Percentiles rank a stretch among this genome's conserved stretches.
Evolutionary conservation across 2,329 filamentous ascomycete genomes (phyloP).

Genomic region (Cladosporium sp.): DNA sequence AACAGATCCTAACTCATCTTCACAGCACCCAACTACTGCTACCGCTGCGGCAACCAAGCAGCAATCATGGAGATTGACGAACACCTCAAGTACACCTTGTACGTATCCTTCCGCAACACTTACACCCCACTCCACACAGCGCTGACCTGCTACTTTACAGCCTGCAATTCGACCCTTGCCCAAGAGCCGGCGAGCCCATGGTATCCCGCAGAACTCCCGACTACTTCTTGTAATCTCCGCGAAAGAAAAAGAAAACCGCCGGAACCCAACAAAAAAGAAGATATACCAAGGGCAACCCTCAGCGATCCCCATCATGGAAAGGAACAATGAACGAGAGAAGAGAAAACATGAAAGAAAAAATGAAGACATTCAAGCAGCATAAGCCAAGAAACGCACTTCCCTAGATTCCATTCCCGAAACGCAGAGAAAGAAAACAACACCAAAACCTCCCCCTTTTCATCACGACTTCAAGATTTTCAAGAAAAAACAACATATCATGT

Average conservation of each 20-base stretch:
- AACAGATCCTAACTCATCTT: slow-evolving; percentile 25
- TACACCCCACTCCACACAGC: too few species aligned
- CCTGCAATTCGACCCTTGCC: slow-evolving; percentile 98
- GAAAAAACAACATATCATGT: too few species aligned
- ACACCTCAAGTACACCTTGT: slow-evolving; percentile 99
- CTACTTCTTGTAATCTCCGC: slow-evolving; percentile 78
- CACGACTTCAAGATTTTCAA: too few species aligned
- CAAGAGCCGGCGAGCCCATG: slow-evolving; percentile 95
- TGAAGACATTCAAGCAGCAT: too few species aligned
- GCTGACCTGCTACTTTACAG: slow-evolving; percentile 47
- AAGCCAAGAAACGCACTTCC: too few species aligned
- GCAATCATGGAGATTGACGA: slow-evolving; percentile 99
- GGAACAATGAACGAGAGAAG: neutral
- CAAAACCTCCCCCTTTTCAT: too few species aligned
- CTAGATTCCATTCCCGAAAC: too few species aligned
- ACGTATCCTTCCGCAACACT: slow-evolving; percentile 42
- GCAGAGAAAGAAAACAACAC: too few species aligned
- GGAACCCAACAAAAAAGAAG: neutral
- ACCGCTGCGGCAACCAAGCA: slow-evolving; percentile 96
- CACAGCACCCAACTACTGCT: slow-evolving; percentile 73
- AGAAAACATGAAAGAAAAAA: too few species aligned
- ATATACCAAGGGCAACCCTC: neutral
- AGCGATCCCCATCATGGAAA: neutral
- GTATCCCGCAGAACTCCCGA: slow-evolving; percentile 91
- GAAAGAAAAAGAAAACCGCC: neutral